These are phyloP conservation scores for Neonothopanus nambi DNA, from an alignment of 1,284 basidiomycete species.

Conservation along the genomic window DNA sequence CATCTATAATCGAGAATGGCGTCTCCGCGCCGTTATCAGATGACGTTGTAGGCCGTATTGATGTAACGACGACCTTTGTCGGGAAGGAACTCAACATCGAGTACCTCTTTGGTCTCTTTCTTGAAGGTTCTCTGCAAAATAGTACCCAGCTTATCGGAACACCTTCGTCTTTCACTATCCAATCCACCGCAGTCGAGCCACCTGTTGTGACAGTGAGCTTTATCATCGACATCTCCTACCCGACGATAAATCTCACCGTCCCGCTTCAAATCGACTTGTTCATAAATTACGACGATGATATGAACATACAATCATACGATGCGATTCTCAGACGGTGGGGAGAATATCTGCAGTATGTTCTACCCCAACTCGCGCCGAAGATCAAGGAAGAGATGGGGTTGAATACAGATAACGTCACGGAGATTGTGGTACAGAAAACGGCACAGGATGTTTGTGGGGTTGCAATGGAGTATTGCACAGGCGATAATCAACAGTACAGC, in stretches of 20 bases:
- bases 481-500: constrained; percentile 3
- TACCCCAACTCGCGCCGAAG: constrained; percentile 3
- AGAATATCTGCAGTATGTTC: constrained; percentile 1
- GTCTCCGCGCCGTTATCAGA: not conserved
- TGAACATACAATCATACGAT: constrained; percentile 11
- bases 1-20: not conserved
- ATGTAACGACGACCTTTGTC: constrained; percentile 5
- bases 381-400: constrained; percentile 2
- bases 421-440: not conserved
- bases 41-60: constrained; percentile 5
- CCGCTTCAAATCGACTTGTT: constrained; percentile 9
- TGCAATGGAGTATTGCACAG: constrained; percentile 6
- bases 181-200: constrained; percentile 1
- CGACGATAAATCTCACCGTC: not conserved
- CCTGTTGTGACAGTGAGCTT: constrained; percentile 1
- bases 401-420: not conserved
- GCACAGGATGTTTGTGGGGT: constrained; percentile 7
- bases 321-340: not conserved
- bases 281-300: constrained; percentile 4
- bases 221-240: not conserved
- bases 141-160: constrained; percentile 7
- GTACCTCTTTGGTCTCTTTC: constrained; percentile 8
- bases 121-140: not conserved
- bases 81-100: constrained; percentile 11
- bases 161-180: not conserved